Evolutionary conservation across 306 rosid genomes (phyloP), one percentile per base, ranked within the genome.

Genomic region (Sicyos edulis): DNA sequence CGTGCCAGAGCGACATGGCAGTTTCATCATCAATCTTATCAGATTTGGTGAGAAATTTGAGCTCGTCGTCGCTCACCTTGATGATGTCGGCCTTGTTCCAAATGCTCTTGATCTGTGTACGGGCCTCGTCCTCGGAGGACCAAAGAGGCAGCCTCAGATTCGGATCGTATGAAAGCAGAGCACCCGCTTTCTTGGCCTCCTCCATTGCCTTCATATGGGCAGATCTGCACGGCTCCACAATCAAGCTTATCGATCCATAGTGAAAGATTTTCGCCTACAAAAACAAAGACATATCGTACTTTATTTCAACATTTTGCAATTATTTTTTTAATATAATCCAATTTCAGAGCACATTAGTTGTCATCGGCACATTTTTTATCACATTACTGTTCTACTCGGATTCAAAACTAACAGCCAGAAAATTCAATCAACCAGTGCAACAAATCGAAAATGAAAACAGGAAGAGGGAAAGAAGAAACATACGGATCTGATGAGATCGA

Each of bases 181-280:
- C 88, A 55, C 98, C 98, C 5, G 96, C 98, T 4, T 93, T 96
- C 77, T 81, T 93, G 0, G 98, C 97, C 52, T 78, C 89, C 72
- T 93, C 81, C 92, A 93, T 87, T 16, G 98, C 98, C 82, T 83
- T 91, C 22, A 93, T 17, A 81, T 93, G 98, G 9, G 98, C 97
- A 4, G 98, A 88, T 80, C 98, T 85, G 83, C 97, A 90, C 55
- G 98, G 97, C 87, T 93, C 98, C 84, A 88, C 98, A 42, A 93
- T 93, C 96, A 93, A 85, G 78, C 97, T 90, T 64, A 93, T 91
- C 0, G 97, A 93, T 74, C 98, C 98, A 22, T 93, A 90, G 80
- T 90, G 98, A 75, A 90, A 42, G 0, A 42, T 42, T 58, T 90
- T 92, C 4, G 96, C 96, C 98, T 92, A 60, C 20, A 13, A 4